A percentile compares a stretch with the other conserved stretches of the same genome.
phyloP scores from a whole-genome alignment of 768 basidiomycete genomes.

The Butyriboletus loyo region DNA sequence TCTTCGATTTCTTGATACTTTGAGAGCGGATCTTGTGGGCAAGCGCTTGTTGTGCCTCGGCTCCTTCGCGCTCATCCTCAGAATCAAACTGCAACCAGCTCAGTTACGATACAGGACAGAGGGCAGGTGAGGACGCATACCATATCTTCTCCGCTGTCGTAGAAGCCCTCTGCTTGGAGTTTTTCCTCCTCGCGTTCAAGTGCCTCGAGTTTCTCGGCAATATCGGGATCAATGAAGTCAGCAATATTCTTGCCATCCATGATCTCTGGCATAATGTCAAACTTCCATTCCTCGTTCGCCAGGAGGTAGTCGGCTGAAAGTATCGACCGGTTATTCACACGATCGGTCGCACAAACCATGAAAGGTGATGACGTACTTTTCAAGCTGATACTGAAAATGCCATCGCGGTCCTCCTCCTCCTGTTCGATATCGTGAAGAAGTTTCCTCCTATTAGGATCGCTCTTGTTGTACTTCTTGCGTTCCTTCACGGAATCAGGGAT shows the following conservation, averaged over 20 bases:
- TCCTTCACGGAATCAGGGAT: constrained; percentile 83
- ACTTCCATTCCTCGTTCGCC: constrained; percentile 89
- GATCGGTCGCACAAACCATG: background rate
- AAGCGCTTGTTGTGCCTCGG: constrained; percentile 55
- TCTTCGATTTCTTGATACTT: constrained; percentile 79
- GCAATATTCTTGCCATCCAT: constrained; percentile 98
- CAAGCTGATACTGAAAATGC: constrained; percentile 87
- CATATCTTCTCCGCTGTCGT: constrained; percentile 85
- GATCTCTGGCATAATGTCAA: constrained; percentile 97
- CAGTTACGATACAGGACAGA: background rate
- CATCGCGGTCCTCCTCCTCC: constrained; percentile 84
- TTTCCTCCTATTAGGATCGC: constrained; percentile 71
- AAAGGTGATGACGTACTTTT: constrained; percentile 54
- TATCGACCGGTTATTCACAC: constrained; percentile 1
- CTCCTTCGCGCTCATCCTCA: constrained; percentile 81
- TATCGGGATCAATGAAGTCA: constrained; percentile 98
- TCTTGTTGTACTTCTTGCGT: constrained; percentile 80
- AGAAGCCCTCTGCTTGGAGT: constrained; percentile 93
- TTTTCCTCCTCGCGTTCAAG: constrained; percentile 95
- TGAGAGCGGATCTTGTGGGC: constrained; percentile 70
- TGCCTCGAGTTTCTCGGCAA: constrained; percentile 93
- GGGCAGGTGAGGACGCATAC: constrained; percentile 39
- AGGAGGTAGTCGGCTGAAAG: constrained; percentile 84
- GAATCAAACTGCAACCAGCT: constrained; percentile 39
- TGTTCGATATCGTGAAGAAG: constrained; percentile 81